Conservation (phyloP, 371 early-diverging fungal species). For the Syncephalastrum monosporum region DNA sequence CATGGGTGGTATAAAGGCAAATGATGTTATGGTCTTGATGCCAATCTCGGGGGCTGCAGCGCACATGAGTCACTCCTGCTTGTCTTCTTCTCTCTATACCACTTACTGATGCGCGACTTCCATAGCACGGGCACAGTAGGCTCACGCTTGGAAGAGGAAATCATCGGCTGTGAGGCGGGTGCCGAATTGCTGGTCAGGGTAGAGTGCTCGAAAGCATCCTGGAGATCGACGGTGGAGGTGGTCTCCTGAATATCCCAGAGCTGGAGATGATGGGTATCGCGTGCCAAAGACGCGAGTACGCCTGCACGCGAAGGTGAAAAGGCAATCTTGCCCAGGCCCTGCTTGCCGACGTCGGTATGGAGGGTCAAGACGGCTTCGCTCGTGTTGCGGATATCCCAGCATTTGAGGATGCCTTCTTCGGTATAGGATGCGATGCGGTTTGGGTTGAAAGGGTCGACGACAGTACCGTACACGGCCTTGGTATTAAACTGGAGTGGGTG, state of each 20-base stretch:
- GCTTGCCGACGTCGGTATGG: slow-evolving; percentile 32
- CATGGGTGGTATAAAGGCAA: slow-evolving; percentile 62
- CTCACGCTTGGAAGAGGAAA: slow-evolving; percentile 16
- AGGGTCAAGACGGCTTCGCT: slow-evolving; percentile 54
- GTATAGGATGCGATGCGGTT: slow-evolving; percentile 72
- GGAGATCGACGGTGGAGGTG: slow-evolving; percentile 7
- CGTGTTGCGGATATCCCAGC: slow-evolving; percentile 80
- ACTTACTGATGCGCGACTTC: slow-evolving; percentile 63
- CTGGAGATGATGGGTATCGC: slow-evolving; percentile 55
- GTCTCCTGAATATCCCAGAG: slow-evolving; percentile 72
- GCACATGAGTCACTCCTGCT: too few species aligned
- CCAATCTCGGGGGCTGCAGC: slow-evolving; percentile 39
- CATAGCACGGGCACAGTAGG: slow-evolving; percentile 60
- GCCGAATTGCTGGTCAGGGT: not conserved
- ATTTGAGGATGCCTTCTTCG: slow-evolving; percentile 67
- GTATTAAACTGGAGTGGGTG: slow-evolving; percentile 59
- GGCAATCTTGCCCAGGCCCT: slow-evolving; percentile 50
- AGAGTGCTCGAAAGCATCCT: not conserved
- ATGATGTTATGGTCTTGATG: slow-evolving; percentile 49
- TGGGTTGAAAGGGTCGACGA: slow-evolving; percentile 71
- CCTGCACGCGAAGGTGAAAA: slow-evolving; percentile 69
- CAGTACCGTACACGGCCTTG: slow-evolving; percentile 72
- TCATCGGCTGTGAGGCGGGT: not conserved
- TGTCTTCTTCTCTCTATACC: not conserved
- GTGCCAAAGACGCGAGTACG: slow-evolving; percentile 63